A percentile compares a stretch with the other conserved stretches of the same genome.
Conservation (phyloP, 176 grass and related monocot genomes). For the Carex kokanica region DNA sequence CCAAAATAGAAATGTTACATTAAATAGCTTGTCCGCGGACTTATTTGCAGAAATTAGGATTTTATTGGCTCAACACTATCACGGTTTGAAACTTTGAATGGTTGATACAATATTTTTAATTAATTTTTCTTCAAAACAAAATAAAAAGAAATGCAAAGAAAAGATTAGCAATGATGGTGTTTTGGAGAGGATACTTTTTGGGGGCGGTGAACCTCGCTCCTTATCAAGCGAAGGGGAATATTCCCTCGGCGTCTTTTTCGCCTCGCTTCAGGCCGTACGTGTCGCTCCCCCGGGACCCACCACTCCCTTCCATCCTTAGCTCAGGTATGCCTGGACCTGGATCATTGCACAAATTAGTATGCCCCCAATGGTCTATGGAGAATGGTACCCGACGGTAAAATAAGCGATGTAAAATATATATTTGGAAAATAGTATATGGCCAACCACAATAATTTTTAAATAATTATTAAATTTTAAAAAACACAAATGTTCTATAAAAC, state of each 20-base stretch:
- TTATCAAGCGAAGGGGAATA: background rate
- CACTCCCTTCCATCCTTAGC: background rate
- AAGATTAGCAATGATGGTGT: background rate
- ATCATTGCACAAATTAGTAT: background rate
- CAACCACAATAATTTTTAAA: no score
- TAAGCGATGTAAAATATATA: no score
- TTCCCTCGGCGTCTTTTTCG: constrained; percentile 9
- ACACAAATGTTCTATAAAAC: no score
- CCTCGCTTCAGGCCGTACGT: constrained; percentile 9
- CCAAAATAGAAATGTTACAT: background rate
- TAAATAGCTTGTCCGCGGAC: background rate
- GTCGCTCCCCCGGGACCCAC: constrained; percentile 11
- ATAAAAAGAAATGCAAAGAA: background rate
- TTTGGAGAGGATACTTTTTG: background rate
- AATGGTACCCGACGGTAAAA: no score
- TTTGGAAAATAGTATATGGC: no score
- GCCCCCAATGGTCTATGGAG: background rate
- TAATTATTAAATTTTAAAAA: no score
- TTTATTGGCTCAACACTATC: background rate
- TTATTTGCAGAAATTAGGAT: background rate
- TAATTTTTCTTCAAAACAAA: background rate
- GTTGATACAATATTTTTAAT: background rate
- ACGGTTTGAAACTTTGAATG: no score
- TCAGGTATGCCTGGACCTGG: background rate
- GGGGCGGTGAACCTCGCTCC: background rate